Base-by-base conservation (phyloP, 2,329 filamentous ascomycete genomes). In the Teratosphaeriaceae sp. region DNA sequence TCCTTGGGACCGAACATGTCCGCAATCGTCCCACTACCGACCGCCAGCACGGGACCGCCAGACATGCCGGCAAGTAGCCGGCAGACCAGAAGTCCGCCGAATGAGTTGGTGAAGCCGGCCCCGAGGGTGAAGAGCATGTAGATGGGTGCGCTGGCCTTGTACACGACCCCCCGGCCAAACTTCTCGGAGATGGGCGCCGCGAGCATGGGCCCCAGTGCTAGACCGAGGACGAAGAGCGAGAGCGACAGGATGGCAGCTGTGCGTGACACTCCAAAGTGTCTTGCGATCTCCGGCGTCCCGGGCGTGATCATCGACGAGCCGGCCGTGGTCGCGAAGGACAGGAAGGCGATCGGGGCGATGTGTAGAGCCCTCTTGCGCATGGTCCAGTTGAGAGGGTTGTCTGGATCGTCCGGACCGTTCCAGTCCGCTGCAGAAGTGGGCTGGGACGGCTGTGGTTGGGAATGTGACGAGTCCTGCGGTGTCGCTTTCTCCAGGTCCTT, bases 171-270 rank as follows among this genome's bases (percentile, higher is more conserved):
- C 21, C 85, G 76, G 27, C 85, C 85, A 53, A 73, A 78, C 27
- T 84, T 69, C 65, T 90, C 85, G 2, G 80, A 85, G 3, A 88
- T 66, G 1, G 85, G 85, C 2, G 84, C 84, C 70, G 82, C 85
- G 20, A 43, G 9, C 5, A 26, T 38, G 15, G 41, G 40, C 5
- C 40, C 40, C 5, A 42, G 29, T 3, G 19, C 40, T 18, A 42
- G 15, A 13, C 40, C 40, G 7, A 42, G 60, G 5, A 79, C 72
- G 57, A 80, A 84, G 5, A 80, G 57, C 0, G 79, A 73, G 1
- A 27, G 52, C 45, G 75, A 74, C 0, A 83, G 61, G n/a, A 84
- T 64, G 0, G 79, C 74, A 6, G 71, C 67, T 1, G 76, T 80
- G 38, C 69, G 67, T 12, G 68, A 70, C 11, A 81, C 68, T 34